These are phyloP conservation scores for Insectozyma bohioensis DNA, from an alignment of 1,139 yeast genomes.

Conservation along the genomic window DNA sequence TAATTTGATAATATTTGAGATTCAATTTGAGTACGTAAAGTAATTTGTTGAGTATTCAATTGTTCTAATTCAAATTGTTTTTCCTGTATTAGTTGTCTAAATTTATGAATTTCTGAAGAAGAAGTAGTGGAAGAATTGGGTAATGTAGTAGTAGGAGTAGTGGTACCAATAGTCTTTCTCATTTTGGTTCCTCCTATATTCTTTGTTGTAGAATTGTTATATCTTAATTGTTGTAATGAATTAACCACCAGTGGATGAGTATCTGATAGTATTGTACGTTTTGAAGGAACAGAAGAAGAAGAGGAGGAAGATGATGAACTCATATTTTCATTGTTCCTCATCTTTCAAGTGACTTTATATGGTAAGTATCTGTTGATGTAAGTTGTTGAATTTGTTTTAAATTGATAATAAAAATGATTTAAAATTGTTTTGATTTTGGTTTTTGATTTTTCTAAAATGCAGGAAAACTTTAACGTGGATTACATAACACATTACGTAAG, in stretches of 20 bases:
- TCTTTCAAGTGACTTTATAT: too few relatives aligned
- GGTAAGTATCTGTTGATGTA: too few relatives aligned
- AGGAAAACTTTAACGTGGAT: too few relatives aligned
- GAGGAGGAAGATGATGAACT: too few relatives aligned
- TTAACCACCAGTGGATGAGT: conserved; percentile 6
- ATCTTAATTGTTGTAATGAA: conserved; percentile 3
- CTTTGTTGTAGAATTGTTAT: background rate
- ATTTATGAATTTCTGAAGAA: conserved; percentile 5
- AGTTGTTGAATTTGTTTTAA: background rate
- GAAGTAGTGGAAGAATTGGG: background rate
- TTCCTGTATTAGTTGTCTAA: conserved; percentile 11
- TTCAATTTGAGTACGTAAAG: conserved; percentile 39
- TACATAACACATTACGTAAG: too few relatives aligned
- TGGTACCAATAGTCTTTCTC: too few relatives aligned
- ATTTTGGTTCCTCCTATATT: conserved; percentile 3
- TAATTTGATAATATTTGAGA: conserved; percentile 35
- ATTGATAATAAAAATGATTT: conserved; percentile 2
- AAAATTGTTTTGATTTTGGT: conserved; percentile 1
- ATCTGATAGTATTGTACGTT: background rate
- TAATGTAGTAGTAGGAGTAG: too few relatives aligned
- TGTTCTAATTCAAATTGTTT: conserved; percentile 14
- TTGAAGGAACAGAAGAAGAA: too few relatives aligned
- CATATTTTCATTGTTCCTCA: too few relatives aligned
- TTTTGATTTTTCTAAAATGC: too few relatives aligned
- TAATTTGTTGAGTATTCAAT: conserved; percentile 25